These are phyloP conservation scores for Scedosporium boydii DNA, from an alignment of 2,329 filamentous ascomycete species.

Conservation along the genomic window DNA sequence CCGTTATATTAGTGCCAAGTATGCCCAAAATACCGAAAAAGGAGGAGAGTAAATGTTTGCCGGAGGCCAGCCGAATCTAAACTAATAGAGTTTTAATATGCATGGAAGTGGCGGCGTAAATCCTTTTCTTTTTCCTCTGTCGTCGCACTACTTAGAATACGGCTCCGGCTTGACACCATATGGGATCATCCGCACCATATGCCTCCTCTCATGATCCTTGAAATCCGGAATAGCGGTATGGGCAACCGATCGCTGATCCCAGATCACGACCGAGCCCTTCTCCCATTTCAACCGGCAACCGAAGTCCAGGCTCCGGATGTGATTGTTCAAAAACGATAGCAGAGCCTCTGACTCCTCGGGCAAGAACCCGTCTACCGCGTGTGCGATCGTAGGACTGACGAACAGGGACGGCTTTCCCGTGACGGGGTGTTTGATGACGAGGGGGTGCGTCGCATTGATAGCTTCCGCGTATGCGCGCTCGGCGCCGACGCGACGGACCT, in stretches of 20 bases:
- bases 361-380: conserved; percentile 17
- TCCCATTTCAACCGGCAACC: conserved; percentile 20
- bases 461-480: conserved; percentile 19
- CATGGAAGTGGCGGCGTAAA: no score
- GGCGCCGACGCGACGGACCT: conserved; percentile 16
- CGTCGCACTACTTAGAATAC: not conserved
- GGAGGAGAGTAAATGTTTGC: no score
- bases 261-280: conserved; percentile 19
- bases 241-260: conserved; percentile 18
- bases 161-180: conserved; percentile 16
- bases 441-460: conserved; percentile 18
- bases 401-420: conserved; percentile 17
- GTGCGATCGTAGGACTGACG: conserved; percentile 20
- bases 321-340: conserved; percentile 17
- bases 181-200: conserved; percentile 20
- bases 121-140: no score
- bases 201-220: conserved; percentile 18
- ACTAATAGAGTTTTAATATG: no score
- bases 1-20: no score
- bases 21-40: no score
- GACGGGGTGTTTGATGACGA: conserved; percentile 19
- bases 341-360: conserved; percentile 20
- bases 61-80: no score
- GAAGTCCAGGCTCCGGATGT: conserved; percentile 21
- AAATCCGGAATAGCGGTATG: conserved; percentile 21